Base-by-base conservation (phyloP, 768 basidiomycete genomes). In the Mycena albidolilacea region DNA sequence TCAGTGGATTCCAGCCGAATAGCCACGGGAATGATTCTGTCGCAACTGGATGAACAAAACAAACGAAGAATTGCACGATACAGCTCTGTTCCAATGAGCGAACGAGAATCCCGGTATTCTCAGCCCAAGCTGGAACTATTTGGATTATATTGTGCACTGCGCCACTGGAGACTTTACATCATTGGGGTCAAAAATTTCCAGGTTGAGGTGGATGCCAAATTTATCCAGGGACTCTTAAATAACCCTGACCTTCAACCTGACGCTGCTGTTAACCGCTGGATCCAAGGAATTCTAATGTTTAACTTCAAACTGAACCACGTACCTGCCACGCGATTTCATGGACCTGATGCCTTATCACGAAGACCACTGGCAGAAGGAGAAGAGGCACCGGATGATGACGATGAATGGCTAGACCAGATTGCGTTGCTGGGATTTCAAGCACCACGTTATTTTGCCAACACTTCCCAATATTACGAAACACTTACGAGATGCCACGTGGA, bases 41-140 rank as follows among this genome's bases (percentile, higher is more conserved):
- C 75, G 0, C 84, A 85, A 65, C 15, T 77, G 0, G 81, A 83
- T 60, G 75, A 80, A 5, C 69, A 79, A 10, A 78, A 74, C 70
- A 8, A 35, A 62, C 37, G 77, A 52, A 30, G 71, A 5, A 48
- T 21, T 19, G 78, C 80, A 0, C 71, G 77, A 0, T 87, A 79
- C 71, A 81, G 84, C 0, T 86, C 84, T 0, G 66, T 85, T 66
- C 82, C 1, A 72, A 66, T 81, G 70, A 84, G 79, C 62, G 67
- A 83, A n/a, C 48, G 72, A 5, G 81, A 85, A 71, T 57, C 50
- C 7, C 5, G 50, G 7, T 52, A 52, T 52, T 52, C 50, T n/a
- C 50, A 52, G 50, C 50, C 50, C 76, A 7, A 58, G 77, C 1
- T 86, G 81, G 55, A 57, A 57, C 10, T 57, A 14, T 57, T 57